Percentiles rank a stretch among this genome's conserved stretches.
phyloP scores from a whole-genome alignment of 352 stramenopile species.

The Pythium folliculosum region DNA sequence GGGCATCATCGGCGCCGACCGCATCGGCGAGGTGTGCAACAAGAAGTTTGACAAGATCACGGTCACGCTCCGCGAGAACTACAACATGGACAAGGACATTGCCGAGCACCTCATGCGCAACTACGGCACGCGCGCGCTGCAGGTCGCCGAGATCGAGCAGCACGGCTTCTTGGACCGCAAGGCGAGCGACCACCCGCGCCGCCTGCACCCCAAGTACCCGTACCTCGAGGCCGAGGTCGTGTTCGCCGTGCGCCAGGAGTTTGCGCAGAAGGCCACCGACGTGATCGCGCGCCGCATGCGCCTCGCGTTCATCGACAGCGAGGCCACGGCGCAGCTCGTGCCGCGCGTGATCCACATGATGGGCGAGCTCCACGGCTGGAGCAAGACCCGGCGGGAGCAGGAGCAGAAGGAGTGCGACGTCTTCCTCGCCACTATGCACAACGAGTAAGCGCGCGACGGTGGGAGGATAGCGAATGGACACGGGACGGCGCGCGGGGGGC shows the following conservation, averaged over 20 bases:
- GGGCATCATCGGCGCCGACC: constrained; percentile 87
- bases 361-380: constrained; percentile 88
- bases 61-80: constrained; percentile 93
- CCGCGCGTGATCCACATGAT: constrained; percentile 93
- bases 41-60: constrained; percentile 97
- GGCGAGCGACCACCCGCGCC: constrained; percentile 80
- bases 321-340: constrained; percentile 69
- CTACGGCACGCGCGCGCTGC: constrained; percentile 95
- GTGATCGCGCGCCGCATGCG: constrained; percentile 92
- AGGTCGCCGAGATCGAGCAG: constrained; percentile 93
- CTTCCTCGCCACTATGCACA: constrained; percentile 89
- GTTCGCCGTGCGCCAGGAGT: constrained; percentile 93
- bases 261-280: constrained; percentile 92
- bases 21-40: constrained; percentile 93
- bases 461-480: neutral
- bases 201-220: constrained; percentile 93
- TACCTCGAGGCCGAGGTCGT: constrained; percentile 95
- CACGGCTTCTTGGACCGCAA: constrained; percentile 86
- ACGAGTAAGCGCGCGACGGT: constrained; percentile 36
- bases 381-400: constrained; percentile 67
- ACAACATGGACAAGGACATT: constrained; percentile 93
- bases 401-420: constrained; percentile 75
- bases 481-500: too few species aligned
- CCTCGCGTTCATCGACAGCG: constrained; percentile 92
- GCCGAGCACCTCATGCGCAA: constrained; percentile 95